Base-by-base conservation (phyloP, 441 rosid species). In the Gossypium trilobum region DNA sequence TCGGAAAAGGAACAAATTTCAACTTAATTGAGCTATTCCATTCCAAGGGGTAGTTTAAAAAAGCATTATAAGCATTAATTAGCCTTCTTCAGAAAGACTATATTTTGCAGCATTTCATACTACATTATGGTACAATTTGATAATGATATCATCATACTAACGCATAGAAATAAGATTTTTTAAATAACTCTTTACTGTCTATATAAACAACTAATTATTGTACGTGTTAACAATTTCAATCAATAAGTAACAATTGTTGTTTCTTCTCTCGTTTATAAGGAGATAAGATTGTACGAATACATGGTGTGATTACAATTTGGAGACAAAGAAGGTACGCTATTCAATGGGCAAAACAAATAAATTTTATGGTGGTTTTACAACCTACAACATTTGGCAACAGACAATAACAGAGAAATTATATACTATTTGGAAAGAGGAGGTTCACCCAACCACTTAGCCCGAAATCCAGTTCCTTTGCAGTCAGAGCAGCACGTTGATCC, bases 381-480 rank as follows among this genome's bases (percentile, higher is more conserved):
- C 52, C 13, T 22, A 70, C 39, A 7, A 17, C 65, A 52, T 23
- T 22, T 33, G 10, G 23, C 56, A 51, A 51, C 56, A 23, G 23
- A 36, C 42, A 25, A 67, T 3, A 48, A 25, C 7, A 3, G 71
- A 67, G 14, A 67, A 67, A 5, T 4, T 4, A 13, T 25, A 73
- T 55, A 48, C 85, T 87, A 82, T 74, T 82, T 83, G 14, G 85
- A 70, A 51, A 81, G 73, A 1, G 91, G 86, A 78, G 93, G 95
- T 77, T 86, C 77, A 74, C 85, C 93, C 87, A 93, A 80, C 97
- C 98, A 93, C 81, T 87, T 88, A 71, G 98, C 98, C 17, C 95
- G 97, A 79, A 89, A 93, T 2, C 98, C 95, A 0, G 98, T 93
- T 81, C 97, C 98, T 79, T 93, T 83, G 72, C 98, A 93, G 79